These are phyloP conservation scores for Claviceps sp. DNA, from an alignment of 2,329 filamentous ascomycete genomes.

Conservation along the genomic window DNA sequence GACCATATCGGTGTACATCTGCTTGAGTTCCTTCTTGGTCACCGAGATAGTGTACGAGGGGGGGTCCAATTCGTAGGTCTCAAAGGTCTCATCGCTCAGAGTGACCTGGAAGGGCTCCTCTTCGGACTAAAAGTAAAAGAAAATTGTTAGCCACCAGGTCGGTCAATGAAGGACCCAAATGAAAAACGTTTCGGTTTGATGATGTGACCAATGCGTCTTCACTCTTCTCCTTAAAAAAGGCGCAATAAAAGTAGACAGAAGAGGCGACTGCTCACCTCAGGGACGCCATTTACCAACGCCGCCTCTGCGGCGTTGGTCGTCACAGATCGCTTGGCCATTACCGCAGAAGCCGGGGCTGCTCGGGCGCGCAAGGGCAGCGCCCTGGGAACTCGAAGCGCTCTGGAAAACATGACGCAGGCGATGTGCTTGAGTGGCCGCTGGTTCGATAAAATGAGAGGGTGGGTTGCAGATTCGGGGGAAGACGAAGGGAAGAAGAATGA, in stretches of 20 bases:
- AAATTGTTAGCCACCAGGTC: constrained; percentile 9
- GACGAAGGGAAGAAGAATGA: constrained; percentile 15
- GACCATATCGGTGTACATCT: constrained; percentile 99
- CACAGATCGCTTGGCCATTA: constrained; percentile 55
- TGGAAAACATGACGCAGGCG: constrained; percentile 50
- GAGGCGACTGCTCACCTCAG: constrained; percentile 25
- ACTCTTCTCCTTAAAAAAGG: too few relatives aligned
- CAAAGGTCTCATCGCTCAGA: constrained; percentile 96
- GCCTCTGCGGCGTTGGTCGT: constrained; percentile 92
- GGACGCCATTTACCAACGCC: constrained; percentile 65
- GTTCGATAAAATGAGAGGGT: constrained; percentile 5
- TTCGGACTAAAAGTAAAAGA: constrained; percentile 51
- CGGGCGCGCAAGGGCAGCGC: constrained; percentile 43
- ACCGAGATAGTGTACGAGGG: constrained; percentile 84
- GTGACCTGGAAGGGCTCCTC: constrained; percentile 85
- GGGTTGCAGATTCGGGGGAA: background rate
- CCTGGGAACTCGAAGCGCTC: constrained; percentile 49
- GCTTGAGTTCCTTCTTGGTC: constrained; percentile 95
- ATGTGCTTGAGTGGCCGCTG: constrained; percentile 18
- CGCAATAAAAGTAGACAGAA: constrained; percentile 7
- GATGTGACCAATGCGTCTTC: too few relatives aligned
- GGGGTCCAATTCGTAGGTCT: constrained; percentile 97
- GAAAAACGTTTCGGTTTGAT: too few relatives aligned
- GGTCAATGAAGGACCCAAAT: background rate
- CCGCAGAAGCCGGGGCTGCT: constrained; percentile 26